These are phyloP conservation scores for Nakazawaea populi DNA, from an alignment of 805 yeast species.

Conservation along the genomic window DNA sequence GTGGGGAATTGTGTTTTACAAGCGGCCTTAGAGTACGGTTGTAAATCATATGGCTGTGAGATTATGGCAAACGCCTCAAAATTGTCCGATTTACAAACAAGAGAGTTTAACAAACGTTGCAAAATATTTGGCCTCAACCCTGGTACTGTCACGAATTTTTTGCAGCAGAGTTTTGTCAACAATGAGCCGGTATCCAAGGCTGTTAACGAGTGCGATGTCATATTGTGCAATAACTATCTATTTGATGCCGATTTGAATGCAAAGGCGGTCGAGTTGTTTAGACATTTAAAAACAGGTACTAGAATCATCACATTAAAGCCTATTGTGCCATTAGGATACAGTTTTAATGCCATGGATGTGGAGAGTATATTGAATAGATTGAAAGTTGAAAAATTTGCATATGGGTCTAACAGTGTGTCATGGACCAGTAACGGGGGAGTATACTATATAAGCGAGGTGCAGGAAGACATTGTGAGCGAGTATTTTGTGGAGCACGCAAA, in stretches of 20 bases:
- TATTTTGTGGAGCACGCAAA: conserved; percentile 19
- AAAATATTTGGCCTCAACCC: conserved; percentile 57
- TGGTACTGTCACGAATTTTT: conserved; percentile 51
- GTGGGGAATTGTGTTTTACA: conserved; percentile 90
- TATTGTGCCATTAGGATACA: conserved; percentile 71
- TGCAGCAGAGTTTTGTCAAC: conserved; percentile 66
- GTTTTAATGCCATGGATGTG: conserved; percentile 47
- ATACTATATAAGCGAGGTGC: conserved; percentile 71
- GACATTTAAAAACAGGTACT: conserved; percentile 64
- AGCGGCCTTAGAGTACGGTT: conserved; percentile 83
- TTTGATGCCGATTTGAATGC: conserved; percentile 73
- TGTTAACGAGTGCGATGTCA: conserved; percentile 59
- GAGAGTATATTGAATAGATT: conserved; percentile 60
- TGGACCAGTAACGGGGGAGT: conserved; percentile 87
- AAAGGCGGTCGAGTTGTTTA: conserved; percentile 59
- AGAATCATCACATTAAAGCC: conserved; percentile 76
- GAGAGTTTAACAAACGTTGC: conserved; percentile 53
- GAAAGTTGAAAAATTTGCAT: conserved; percentile 54
- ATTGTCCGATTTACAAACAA: conserved; percentile 54
- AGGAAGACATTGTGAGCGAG: conserved; percentile 25
- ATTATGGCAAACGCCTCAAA: conserved; percentile 78
- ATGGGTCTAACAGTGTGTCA: conserved; percentile 70
- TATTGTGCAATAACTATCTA: conserved; percentile 77
- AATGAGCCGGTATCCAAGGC: conserved; percentile 49
- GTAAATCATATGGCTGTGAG: conserved; percentile 84